Base-by-base conservation (phyloP, 139 green algal genomes). In the Chlorella vulgaris region DNA sequence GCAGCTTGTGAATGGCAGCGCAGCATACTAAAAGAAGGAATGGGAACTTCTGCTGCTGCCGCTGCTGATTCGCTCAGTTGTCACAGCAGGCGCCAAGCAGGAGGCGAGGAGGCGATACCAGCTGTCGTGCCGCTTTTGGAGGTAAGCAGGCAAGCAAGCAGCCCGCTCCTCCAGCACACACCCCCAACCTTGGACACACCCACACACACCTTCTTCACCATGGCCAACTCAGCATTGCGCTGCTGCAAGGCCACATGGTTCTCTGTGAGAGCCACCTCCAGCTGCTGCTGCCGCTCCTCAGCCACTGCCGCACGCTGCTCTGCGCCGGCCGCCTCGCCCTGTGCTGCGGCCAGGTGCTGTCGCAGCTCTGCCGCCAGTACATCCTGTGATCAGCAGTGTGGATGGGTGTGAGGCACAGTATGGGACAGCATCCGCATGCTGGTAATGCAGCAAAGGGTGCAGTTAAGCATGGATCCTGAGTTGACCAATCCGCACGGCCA, bases 201-300 rank as follows among this genome's bases (percentile, higher is more conserved):
- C n/a, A n/a, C 47, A 35, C 43, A 26, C 80, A 73, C 74, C 71
- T 75, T 67, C 39, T 43, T 77, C 36, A 80, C 53, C 21, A 74
- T 26, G 8, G 35, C 40, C 22, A 76, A 35, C 43, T 88, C 83
- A 5, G 78, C 83, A 7, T 74, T 77, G 51, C 84, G 42, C 61
- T 78, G 55, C 39, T 74, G 69, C 53, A 88, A 80, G 18, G 60
- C 63, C 36, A 8, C 7, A 65, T 81, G 80, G 51, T 42, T 83
- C 38, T 85, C 79, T 38, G 85, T 82, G 29, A 89, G 77, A 39
- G 78, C 67, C 42, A 50, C 68, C 66, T 83, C 78, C 47, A 83
- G 78, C 66, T 67, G 65, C 66, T 82, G 75, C 33, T 81, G 38
- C 60, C 74, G 71, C 58, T 85, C 70, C 78, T 80, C 47, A 3